Percentiles rank a stretch among this genome's conserved stretches.
Conservation (phyloP, 192 early-diverging fungal genomes). For the Backusella sp. region DNA sequence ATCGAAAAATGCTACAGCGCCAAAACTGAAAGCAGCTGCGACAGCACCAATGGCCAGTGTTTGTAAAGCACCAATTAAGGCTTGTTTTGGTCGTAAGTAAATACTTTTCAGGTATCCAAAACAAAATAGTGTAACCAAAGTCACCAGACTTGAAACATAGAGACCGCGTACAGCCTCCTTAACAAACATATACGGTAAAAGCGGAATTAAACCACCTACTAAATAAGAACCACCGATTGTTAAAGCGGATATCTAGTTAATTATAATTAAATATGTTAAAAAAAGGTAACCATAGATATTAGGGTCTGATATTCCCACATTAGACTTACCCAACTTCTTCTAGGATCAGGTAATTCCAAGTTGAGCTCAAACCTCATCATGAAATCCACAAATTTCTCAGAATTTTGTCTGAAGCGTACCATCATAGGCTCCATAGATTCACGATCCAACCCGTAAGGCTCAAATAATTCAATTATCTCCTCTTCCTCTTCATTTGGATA, state of each 20-base stretch:
- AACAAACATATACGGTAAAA: constrained; percentile 55
- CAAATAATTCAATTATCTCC: constrained; percentile 57
- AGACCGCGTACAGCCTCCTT: constrained; percentile 35
- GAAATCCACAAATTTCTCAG: constrained; percentile 55
- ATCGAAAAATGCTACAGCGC: constrained; percentile 24
- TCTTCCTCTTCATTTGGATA: constrained; percentile 54
- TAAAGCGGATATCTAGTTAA: constrained; percentile 44
- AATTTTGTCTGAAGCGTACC: constrained; percentile 38
- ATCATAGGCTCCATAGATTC: constrained; percentile 48
- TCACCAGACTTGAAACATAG: constrained; percentile 43
- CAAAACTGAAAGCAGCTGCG: constrained; percentile 38
- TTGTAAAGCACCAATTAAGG: constrained; percentile 35
- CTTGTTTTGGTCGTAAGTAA: constrained; percentile 31
- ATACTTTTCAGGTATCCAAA: constrained; percentile 50
- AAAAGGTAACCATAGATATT: not conserved
- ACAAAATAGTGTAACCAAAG: constrained; percentile 47
- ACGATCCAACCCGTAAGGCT: constrained; percentile 50
- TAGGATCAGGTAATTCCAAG: constrained; percentile 50
- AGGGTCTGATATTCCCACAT: not conserved
- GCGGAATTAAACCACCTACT: constrained; percentile 57
- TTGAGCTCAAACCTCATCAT: constrained; percentile 62
- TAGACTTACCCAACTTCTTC: constrained; percentile 39
- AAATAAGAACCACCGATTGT: constrained; percentile 60
- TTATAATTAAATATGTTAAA: not conserved
- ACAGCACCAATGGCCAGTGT: constrained; percentile 41